Evolutionary conservation across 805 yeast species (phyloP), one percentile per base, ranked within the genome.

Genomic region (Suhomyces prunicola): DNA sequence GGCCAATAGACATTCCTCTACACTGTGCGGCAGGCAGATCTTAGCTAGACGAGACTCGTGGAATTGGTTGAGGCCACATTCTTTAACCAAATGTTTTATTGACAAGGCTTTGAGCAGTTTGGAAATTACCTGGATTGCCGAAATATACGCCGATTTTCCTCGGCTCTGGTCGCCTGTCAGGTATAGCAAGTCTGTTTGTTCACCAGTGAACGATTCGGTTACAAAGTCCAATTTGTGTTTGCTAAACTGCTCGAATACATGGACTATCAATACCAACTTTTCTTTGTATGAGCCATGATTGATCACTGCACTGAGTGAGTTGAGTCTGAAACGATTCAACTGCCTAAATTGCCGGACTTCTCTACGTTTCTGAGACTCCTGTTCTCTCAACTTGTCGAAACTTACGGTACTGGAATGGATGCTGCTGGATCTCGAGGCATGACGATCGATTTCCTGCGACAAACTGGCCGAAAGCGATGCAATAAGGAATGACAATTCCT

Each of bases 261-360:
- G 42, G 9, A 64, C 56, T 19, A 67, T 55, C 42, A 60, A 50
- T 7, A 48, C 52, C 8, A 64, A 55, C 51, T 68, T 71, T 52
- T 68, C 72, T 42, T 67, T 69, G 50, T 71, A 71, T 1, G 71
- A 54, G 0, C 76, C 74, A 44, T 60, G 41, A 7, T 49, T 39
- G 1, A 70, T 41, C 10, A 69, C 58, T 1, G 67, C 55, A 26
- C 71, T 59, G 17, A 67, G 46, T 1, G 62, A 64, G 31, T 51
- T 48, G 33, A 54, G 46, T 47, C 22, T 44, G 44, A 50, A 45
- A 13, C 45, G 49, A 46, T 44, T 56, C 49, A 46, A 46, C 55
- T 36, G 44, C 46, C 49, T 48, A 6, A 48, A 44, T 33, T 47
- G 35, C 17, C 36, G 29, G 15, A 13, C 27, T 24, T 53, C 52